phyloP scores from a whole-genome alignment of 257 asterid genomes.

The Penstemon barbatus region DNA sequence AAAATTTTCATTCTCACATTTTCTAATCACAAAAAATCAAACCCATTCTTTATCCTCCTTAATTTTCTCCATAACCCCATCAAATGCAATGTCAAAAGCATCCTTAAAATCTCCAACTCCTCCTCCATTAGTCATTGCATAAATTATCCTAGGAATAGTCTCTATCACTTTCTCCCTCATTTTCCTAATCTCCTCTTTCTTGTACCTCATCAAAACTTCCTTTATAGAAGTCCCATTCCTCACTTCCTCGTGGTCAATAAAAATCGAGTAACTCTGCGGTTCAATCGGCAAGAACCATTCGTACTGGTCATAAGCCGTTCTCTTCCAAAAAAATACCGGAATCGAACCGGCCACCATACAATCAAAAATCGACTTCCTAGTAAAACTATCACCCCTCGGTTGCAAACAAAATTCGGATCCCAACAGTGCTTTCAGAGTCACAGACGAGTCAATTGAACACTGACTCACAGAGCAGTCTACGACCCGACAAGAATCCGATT shows the following conservation, averaged over 20 bases:
- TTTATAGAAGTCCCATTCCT: conserved; percentile 58
- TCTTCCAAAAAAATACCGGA: conserved; percentile 74
- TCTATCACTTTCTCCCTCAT: conserved; percentile 79
- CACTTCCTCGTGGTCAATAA: conserved; percentile 59
- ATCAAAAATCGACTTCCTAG: conserved; percentile 70
- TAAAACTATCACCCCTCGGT: conserved; percentile 73
- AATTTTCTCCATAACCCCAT: conserved; percentile 73
- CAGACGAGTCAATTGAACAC: conserved; percentile 48
- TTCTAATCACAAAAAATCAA: conserved; percentile 46
- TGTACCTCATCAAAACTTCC: conserved; percentile 49
- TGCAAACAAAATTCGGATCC: conserved; percentile 73
- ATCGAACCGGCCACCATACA: conserved; percentile 81
- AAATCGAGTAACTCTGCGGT: conserved; percentile 77
- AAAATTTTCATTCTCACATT: background rate
- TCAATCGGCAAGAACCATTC: conserved; percentile 85
- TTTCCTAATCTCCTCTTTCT: conserved; percentile 53
- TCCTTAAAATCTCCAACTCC: conserved; percentile 52
- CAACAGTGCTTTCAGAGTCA: conserved; percentile 41
- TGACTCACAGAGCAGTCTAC: conserved; percentile 58
- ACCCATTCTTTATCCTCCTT: conserved; percentile 74
- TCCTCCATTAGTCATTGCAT: conserved; percentile 54
- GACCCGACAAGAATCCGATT: conserved; percentile 42
- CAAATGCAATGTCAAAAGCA: conserved; percentile 87
- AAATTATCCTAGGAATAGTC: conserved; percentile 68
- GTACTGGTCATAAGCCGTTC: conserved; percentile 71